These are phyloP conservation scores for Choanephora cucurbitarum DNA, from an alignment of 371 early-diverging fungal genomes.

Conservation along the genomic window DNA sequence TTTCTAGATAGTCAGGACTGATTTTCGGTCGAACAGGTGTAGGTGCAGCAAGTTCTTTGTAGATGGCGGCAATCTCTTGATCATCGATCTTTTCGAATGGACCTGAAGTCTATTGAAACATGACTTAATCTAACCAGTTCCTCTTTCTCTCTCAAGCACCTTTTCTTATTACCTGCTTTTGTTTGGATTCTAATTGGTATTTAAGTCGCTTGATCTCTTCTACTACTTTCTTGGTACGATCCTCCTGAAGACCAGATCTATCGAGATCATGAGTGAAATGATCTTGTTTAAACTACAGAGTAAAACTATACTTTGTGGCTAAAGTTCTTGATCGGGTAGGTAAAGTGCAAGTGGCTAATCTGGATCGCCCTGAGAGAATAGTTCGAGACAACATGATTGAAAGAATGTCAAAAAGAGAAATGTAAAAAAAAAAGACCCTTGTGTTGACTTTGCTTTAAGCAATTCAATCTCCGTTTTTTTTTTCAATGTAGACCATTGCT, in stretches of 20 bases:
- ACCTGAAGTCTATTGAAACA: conserved; percentile 15
- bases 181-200: conserved; percentile 27
- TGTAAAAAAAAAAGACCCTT: background rate
- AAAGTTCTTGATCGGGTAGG: background rate
- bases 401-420: background rate
- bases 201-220: conserved; percentile 38
- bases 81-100: conserved; percentile 24
- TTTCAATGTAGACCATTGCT: no score
- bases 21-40: conserved; percentile 41
- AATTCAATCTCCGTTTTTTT: no score
- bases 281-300: background rate
- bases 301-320: background rate
- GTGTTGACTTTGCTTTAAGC: background rate
- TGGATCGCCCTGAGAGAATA: background rate
- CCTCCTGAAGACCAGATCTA: conserved; percentile 21
- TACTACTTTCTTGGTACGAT: conserved; percentile 29
- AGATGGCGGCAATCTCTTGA: conserved; percentile 31
- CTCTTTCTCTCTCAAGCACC: background rate
- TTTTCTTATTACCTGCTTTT: conserved; percentile 19
- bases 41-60: conserved; percentile 34
- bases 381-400: background rate
- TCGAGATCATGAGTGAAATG: background rate
- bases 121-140: no score
- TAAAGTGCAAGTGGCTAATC: background rate
- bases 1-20: conserved; percentile 47